Percentiles rank a stretch among this genome's conserved stretches.
phyloP scores from a whole-genome alignment of 129 eudicot species.

The Saussurea involucrata region DNA sequence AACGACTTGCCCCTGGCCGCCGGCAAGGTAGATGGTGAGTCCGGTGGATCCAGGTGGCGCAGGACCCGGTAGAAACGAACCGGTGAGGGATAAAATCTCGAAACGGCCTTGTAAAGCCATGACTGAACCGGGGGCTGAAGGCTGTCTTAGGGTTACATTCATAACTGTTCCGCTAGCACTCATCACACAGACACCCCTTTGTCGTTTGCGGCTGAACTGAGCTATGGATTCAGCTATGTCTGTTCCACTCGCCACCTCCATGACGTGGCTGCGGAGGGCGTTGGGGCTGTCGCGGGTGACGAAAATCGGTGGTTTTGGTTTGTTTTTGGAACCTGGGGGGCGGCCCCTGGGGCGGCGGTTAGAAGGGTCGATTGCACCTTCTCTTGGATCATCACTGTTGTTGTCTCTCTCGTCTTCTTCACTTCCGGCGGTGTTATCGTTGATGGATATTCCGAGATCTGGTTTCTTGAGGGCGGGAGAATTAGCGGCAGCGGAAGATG shows the following conservation, averaged over 20 bases:
- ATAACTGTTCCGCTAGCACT: conserved; percentile 50
- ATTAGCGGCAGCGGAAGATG: conserved; percentile 24
- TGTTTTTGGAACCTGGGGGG: conserved; percentile 53
- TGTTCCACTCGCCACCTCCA: conserved; percentile 49
- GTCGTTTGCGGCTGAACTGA: conserved; percentile 43
- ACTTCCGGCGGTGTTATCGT: conserved; percentile 27
- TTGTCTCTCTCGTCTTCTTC: conserved; percentile 46
- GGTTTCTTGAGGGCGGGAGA: conserved; percentile 43
- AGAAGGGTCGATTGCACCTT: conserved; percentile 45
- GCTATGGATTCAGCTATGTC: conserved; percentile 51
- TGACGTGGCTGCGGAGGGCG: conserved; percentile 51
- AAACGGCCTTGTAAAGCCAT: conserved; percentile 54
- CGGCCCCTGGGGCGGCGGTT: conserved; percentile 46
- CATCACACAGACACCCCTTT: conserved; percentile 47
- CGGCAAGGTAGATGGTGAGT: conserved; percentile 43
- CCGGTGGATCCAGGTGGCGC: conserved; percentile 58
- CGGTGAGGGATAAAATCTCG: conserved; percentile 48
- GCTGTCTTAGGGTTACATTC: conserved; percentile 52
- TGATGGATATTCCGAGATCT: conserved; percentile 62
- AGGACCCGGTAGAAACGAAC: conserved; percentile 49
- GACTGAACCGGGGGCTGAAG: conserved; percentile 42
- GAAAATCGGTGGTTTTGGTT: conserved; percentile 51
- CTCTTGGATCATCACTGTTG: conserved; percentile 55
- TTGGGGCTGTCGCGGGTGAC: conserved; percentile 57
- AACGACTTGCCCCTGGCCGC: conserved; percentile 57